A percentile compares a stretch with the other conserved stretches of the same genome.
These are phyloP conservation scores for Dictyostelium purpureum DNA, from an alignment of 78 protist genomes.

Conservation along the genomic window DNA sequence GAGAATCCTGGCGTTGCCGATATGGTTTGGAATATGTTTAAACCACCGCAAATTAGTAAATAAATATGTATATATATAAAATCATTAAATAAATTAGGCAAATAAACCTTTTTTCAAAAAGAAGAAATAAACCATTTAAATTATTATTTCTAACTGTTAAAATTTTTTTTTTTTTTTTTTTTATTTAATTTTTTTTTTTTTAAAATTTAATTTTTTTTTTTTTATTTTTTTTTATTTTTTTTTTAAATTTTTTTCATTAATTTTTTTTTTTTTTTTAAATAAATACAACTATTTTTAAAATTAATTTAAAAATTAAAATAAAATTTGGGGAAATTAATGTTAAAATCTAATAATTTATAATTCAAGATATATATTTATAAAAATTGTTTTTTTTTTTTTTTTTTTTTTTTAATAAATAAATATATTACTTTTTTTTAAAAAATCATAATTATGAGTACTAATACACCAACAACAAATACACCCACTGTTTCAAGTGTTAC, in stretches of 20 bases:
- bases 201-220: background rate
- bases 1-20: slow-evolving; percentile 39
- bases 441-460: too few relatives aligned
- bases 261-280: background rate
- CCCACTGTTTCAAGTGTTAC: too few relatives aligned
- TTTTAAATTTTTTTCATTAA: background rate
- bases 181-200: background rate
- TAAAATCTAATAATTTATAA: too few relatives aligned
- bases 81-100: too few relatives aligned
- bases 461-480: too few relatives aligned
- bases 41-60: slow-evolving; percentile 44
- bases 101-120: too few relatives aligned
- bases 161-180: background rate
- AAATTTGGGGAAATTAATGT: too few relatives aligned
- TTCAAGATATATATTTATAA: too few relatives aligned
- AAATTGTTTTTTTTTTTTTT: background rate
- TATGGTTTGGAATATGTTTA: slow-evolving; percentile 39
- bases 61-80: background rate
- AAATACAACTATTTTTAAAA: too few relatives aligned
- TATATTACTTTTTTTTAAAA: too few relatives aligned
- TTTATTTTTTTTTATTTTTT: background rate
- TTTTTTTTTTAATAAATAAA: slow-evolving; percentile 3
- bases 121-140: background rate
- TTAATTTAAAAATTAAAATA: too few relatives aligned
- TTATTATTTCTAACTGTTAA: background rate